Evolutionary conservation across 768 basidiomycete genomes (phyloP).

Genomic region (Amanita rubescens): DNA sequence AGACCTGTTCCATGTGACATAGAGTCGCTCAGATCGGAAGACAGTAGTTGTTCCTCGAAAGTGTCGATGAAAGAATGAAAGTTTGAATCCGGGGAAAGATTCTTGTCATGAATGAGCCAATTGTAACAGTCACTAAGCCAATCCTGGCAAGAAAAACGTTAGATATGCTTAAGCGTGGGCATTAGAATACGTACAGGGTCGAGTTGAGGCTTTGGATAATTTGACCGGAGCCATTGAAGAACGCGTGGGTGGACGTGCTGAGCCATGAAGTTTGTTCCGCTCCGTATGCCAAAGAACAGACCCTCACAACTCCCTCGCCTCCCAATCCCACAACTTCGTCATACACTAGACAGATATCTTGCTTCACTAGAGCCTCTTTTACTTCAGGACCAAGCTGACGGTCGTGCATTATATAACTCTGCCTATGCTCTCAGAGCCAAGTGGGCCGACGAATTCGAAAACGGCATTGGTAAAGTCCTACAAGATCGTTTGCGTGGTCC

Average conservation of each 20-base stretch:
- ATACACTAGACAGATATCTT: slow-evolving; percentile 73
- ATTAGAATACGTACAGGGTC: slow-evolving; percentile 63
- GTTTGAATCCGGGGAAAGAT: slow-evolving; percentile 38
- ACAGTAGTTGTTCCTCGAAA: slow-evolving; percentile 60
- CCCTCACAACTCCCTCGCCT: slow-evolving; percentile 52
- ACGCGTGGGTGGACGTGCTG: slow-evolving; percentile 29
- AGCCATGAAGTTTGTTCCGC: slow-evolving; percentile 14
- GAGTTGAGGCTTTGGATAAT: slow-evolving; percentile 55
- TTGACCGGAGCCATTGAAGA: slow-evolving; percentile 42
- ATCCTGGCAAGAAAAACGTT: slow-evolving; percentile 38
- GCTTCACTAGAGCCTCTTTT: slow-evolving; percentile 74
- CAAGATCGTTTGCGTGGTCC: slow-evolving; percentile 72
- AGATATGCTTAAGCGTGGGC: no score
- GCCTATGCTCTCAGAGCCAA: slow-evolving; percentile 48
- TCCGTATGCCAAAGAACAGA: slow-evolving; percentile 5
- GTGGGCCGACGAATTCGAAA: slow-evolving; percentile 63
- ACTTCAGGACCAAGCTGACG: slow-evolving; percentile 60
- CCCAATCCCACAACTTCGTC: slow-evolving; percentile 73
- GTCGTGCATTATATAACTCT: slow-evolving; percentile 41
- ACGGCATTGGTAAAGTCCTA: slow-evolving; percentile 56
- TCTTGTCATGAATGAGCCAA: slow-evolving; percentile 47
- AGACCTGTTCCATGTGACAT: slow-evolving; percentile 67
- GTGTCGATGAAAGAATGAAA: slow-evolving; percentile 45
- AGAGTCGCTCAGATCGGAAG: slow-evolving; percentile 67
- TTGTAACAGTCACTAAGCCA: slow-evolving; percentile 71